Evolutionary conservation across 176 grass and related monocot species (phyloP), one percentile per base, ranked within the genome.

Genomic region (Oryza coarctata): DNA sequence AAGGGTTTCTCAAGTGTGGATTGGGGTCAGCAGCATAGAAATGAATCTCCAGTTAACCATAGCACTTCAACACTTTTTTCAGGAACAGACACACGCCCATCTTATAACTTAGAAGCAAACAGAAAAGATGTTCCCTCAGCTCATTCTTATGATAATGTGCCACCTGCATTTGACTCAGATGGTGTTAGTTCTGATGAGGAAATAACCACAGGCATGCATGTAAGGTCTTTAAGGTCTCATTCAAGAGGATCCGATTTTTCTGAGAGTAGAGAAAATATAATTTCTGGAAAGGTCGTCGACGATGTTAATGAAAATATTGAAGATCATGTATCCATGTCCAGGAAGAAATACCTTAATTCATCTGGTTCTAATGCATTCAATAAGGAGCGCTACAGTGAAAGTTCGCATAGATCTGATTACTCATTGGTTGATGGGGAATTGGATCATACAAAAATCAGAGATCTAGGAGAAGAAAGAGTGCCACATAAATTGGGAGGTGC

Each of bases 91-190:
- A 39, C 66, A 66, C 38, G 66, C 1, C 44, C 15, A 12, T 65
- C 72, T 47, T 81, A 82, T 50, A 70, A 71, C 86, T 79, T 63
- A 57, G 84, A 81, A 86, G 79, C 17, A 74, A 86, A 77, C 63
- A 86, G n/a, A 68, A 86, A 72, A 45, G 81, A 79, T 45, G 55
- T 73, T 55, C 30, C 72, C 14, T 79, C 47, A 7, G 68, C 86
- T 76, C 74, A 29, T 43, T 85, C 82, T 82, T 79, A 70, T 80
- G 78, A 89, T 81, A 83, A 70, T 71, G 22, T 67, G 6, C 52
- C 57, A 49, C 93, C 96, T 69, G 71, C 91, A 74, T 99, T 88
- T 83, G 96, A 99, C 74, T 99, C 92, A 50, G 87, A 98, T 88
- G 84, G 79, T 58, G 20, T 61, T 70, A 95, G 73, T 70, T 95